phyloP scores from a whole-genome alignment of 2,329 filamentous ascomycete species.

The Clonostachys sp. region DNA sequence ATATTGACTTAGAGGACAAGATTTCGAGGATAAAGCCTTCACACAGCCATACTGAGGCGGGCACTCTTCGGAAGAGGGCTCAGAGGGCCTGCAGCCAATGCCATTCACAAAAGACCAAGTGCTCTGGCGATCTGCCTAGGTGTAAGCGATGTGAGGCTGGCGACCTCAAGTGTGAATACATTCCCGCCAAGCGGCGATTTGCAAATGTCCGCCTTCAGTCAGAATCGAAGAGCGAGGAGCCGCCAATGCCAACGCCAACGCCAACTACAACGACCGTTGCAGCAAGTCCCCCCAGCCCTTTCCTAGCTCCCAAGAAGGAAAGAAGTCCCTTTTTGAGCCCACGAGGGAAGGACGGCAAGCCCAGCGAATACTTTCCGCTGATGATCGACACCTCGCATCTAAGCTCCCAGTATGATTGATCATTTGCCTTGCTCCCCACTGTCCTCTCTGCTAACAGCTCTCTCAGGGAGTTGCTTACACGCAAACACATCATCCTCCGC shows the following conservation, averaged over 20 bases:
- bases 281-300: background rate
- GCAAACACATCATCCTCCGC: constrained; percentile 24
- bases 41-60: constrained; percentile 33
- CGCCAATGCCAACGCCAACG: background rate
- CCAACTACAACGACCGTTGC: background rate
- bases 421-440: background rate
- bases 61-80: constrained; percentile 32
- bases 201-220: constrained; percentile 18
- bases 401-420: constrained; percentile 17
- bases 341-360: constrained; percentile 1
- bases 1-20: constrained; percentile 10
- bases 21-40: constrained; percentile 31
- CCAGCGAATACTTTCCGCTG: constrained; percentile 6
- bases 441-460: background rate
- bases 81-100: constrained; percentile 35
- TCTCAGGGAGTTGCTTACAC: constrained; percentile 22
- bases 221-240: background rate
- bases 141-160: constrained; percentile 29
- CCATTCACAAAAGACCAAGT: constrained; percentile 36
- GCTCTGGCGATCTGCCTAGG: constrained; percentile 31
- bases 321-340: constrained; percentile 8
- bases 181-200: constrained; percentile 29
- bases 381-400: constrained; percentile 14
- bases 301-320: background rate
- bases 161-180: constrained; percentile 31